A percentile compares a stretch with the other conserved stretches of the same genome.
Conservation (phyloP, 768 basidiomycete species). For the Termitomyces sp. region DNA sequence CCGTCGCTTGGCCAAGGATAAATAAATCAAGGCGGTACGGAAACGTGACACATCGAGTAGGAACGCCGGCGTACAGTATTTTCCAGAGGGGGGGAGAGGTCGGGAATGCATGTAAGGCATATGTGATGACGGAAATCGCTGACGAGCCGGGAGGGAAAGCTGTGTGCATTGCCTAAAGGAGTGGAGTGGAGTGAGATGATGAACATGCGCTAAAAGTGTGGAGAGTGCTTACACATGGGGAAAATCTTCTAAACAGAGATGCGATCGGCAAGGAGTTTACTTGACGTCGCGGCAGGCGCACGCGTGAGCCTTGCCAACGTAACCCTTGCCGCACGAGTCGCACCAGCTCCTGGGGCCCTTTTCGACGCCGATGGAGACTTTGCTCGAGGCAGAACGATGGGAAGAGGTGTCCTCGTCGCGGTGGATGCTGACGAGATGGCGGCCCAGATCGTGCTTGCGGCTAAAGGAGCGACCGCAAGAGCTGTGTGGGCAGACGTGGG, state of each 20-base stretch:
- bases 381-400: conserved; percentile 35
- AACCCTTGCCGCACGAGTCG: conserved; percentile 70
- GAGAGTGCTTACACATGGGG: conserved; percentile 30
- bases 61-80: conserved; percentile 38
- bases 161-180: conserved; percentile 30
- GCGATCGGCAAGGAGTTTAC: conserved; percentile 31
- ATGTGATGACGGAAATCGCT: conserved; percentile 32
- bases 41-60: conserved; percentile 60
- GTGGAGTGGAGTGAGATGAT: neutral
- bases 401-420: conserved; percentile 59
- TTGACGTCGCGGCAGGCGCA: conserved; percentile 70
- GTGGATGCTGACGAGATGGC: conserved; percentile 86
- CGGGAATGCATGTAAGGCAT: too few species aligned
- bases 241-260: conserved; percentile 6
- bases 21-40: conserved; percentile 57
- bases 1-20: conserved; percentile 60
- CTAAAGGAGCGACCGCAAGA: conserved; percentile 90
- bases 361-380: conserved; percentile 66
- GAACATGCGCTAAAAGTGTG: neutral
- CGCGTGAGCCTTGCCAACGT: conserved; percentile 48
- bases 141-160: conserved; percentile 32
- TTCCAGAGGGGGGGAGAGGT: conserved; percentile 20
- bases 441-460: conserved; percentile 90
- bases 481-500: conserved; percentile 82
- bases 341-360: conserved; percentile 68